Conservation (phyloP, 805 yeast genomes). For the Kodamaea fukazawae region DNA sequence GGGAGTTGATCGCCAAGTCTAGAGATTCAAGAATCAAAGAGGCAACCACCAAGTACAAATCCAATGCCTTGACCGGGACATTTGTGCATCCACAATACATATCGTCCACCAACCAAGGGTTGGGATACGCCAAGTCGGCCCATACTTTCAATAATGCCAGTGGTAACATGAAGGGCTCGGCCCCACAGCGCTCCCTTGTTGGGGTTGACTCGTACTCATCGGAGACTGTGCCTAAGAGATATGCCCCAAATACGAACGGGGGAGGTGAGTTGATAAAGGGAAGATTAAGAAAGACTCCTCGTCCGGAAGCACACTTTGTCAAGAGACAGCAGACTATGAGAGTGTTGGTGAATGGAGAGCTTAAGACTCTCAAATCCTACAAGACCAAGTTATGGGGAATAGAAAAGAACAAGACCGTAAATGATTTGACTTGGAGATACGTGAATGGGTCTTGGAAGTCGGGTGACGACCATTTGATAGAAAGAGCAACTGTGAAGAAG, state of each 20-base stretch:
- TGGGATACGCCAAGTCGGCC: conserved; percentile 32
- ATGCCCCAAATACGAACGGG: conserved; percentile 28
- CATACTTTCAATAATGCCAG: conserved; percentile 32
- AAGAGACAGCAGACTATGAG: conserved; percentile 60
- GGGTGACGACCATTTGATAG: conserved; percentile 77
- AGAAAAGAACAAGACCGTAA: conserved; percentile 59
- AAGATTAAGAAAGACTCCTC: conserved; percentile 53
- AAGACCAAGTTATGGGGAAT: conserved; percentile 91
- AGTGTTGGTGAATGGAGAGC: conserved; percentile 53
- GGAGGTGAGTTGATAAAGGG: conserved; percentile 51
- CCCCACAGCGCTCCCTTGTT: conserved; percentile 28
- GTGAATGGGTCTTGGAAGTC: conserved; percentile 73
- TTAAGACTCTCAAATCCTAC: conserved; percentile 55
- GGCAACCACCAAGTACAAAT: conserved; percentile 24
- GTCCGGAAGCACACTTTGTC: conserved; percentile 42
- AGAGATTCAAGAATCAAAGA: conserved; percentile 45
- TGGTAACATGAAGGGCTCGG: conserved; percentile 34
- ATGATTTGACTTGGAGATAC: conserved; percentile 64
- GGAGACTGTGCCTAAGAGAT: conserved; percentile 27
- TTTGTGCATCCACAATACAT: conserved; percentile 9
- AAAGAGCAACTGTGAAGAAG: conserved; percentile 35
- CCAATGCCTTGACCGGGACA: conserved; percentile 22
- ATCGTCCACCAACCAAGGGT: conserved; percentile 10
- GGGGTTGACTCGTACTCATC: conserved; percentile 39
- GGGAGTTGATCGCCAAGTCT: conserved; percentile 31